Evolutionary conservation across 176 grass and related monocot species (phyloP).

Genomic region (Musa schizocarpa): DNA sequence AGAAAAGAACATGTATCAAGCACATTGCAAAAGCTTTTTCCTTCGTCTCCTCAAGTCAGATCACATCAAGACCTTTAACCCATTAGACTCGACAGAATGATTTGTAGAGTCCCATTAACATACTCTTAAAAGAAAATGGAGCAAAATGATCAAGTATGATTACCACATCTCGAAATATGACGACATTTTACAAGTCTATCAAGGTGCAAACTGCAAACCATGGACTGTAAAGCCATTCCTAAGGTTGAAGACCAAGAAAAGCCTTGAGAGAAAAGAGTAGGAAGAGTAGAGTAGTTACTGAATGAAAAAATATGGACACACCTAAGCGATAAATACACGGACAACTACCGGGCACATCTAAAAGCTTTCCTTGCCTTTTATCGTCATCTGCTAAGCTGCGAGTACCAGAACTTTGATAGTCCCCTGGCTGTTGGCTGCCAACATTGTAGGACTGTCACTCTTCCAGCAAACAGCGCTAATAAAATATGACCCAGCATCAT

Average conservation of each 20-base stretch:
- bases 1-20: too few relatives aligned
- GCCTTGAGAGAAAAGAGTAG: too few relatives aligned
- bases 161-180: background rate
- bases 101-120: background rate
- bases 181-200: background rate
- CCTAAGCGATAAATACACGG: background rate
- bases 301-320: background rate
- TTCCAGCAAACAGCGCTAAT: slow-evolving; percentile 99
- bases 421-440: slow-evolving; percentile 95
- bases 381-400: slow-evolving; percentile 50
- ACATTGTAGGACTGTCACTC: slow-evolving; percentile 93
- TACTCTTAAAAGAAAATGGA: background rate
- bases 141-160: background rate
- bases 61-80: too few relatives aligned
- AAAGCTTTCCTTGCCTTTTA: background rate
- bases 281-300: background rate
- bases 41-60: too few relatives aligned
- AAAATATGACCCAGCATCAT: slow-evolving; percentile 84
- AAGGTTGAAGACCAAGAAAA: background rate
- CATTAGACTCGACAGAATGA: background rate
- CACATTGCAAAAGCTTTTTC: too few relatives aligned
- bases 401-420: slow-evolving; percentile 96
- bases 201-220: background rate
- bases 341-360: background rate
- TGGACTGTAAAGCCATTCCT: background rate